A percentile compares a stretch with the other conserved stretches of the same genome.
Conservation (phyloP, 331 rosid species). For the Cydonia oblonga region DNA sequence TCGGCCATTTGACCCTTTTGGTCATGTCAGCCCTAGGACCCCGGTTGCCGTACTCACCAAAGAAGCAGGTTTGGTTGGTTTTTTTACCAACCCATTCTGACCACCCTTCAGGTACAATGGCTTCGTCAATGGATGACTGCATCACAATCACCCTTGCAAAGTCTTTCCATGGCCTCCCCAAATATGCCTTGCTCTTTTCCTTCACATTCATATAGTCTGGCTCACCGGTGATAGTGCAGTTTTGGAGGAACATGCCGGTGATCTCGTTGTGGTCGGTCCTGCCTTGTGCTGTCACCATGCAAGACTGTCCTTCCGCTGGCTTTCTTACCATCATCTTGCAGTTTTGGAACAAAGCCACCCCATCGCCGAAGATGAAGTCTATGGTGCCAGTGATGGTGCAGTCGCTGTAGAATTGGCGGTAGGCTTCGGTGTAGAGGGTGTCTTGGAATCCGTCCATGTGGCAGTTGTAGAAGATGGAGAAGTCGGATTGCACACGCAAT, state of each 20-base stretch:
- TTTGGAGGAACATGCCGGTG: conserved; percentile 21
- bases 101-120: conserved; percentile 9
- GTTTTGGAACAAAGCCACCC: conserved; percentile 20
- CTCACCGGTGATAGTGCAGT: conserved; percentile 7
- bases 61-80: neutral
- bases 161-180: conserved; percentile 18
- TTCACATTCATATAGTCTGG: neutral
- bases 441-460: conserved; percentile 29
- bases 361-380: conserved; percentile 35
- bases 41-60: conserved; percentile 2
- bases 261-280: conserved; percentile 13
- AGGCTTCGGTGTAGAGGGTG: conserved; percentile 27
- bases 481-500: conserved; percentile 28
- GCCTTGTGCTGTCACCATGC: conserved; percentile 33
- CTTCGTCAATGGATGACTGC: conserved; percentile 1
- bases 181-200: neutral
- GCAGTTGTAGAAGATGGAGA: conserved; percentile 28
- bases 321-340: conserved; percentile 22
- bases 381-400: conserved; percentile 23
- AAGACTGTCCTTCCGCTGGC: conserved; percentile 16
- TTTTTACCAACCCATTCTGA: neutral
- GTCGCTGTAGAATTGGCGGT: conserved; percentile 30
- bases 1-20: neutral
- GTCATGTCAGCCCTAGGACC: conserved; percentile 1
- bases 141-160: conserved; percentile 10